phyloP scores from a whole-genome alignment of 139 green algal species.

The Penium margaritaceum region DNA sequence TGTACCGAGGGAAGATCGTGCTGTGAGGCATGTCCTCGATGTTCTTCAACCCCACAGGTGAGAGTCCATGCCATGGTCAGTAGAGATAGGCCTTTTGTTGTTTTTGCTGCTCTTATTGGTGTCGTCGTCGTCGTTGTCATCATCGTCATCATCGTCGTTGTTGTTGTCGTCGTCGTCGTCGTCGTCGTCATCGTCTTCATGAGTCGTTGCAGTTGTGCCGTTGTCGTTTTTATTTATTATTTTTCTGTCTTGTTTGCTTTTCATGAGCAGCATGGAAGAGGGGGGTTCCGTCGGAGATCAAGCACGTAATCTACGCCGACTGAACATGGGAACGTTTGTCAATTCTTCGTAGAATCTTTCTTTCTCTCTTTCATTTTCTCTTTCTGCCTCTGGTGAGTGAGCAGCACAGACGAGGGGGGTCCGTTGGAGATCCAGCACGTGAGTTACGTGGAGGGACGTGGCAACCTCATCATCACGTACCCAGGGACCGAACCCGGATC shows the following conservation, averaged over 20 bases:
- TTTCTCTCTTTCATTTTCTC: constrained; percentile 2
- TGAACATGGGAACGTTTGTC: no score
- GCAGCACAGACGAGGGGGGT: constrained; percentile 63
- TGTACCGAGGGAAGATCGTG: constrained; percentile 60
- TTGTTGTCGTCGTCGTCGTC: no score
- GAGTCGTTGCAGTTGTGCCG: no score
- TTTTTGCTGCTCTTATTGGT: background rate
- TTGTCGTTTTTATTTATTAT: no score
- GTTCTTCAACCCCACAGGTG: constrained; percentile 50
- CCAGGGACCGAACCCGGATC: constrained; percentile 47
- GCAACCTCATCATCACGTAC: constrained; percentile 67
- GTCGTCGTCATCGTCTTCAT: no score
- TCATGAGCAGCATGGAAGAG: background rate
- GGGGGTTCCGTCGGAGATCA: background rate
- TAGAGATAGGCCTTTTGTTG: no score
- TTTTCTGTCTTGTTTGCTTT: background rate
- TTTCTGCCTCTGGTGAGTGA: constrained; percentile 31
- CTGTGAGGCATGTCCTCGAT: constrained; percentile 61
- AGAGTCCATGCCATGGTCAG: no score
- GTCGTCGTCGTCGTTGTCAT: no score
- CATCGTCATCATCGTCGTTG: no score
- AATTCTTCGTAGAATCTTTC: background rate
- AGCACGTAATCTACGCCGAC: no score
- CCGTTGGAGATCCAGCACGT: constrained; percentile 57
- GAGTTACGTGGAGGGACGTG: constrained; percentile 59